Base-by-base conservation (phyloP, 805 yeast genomes). In the Lachancea cidri region DNA sequence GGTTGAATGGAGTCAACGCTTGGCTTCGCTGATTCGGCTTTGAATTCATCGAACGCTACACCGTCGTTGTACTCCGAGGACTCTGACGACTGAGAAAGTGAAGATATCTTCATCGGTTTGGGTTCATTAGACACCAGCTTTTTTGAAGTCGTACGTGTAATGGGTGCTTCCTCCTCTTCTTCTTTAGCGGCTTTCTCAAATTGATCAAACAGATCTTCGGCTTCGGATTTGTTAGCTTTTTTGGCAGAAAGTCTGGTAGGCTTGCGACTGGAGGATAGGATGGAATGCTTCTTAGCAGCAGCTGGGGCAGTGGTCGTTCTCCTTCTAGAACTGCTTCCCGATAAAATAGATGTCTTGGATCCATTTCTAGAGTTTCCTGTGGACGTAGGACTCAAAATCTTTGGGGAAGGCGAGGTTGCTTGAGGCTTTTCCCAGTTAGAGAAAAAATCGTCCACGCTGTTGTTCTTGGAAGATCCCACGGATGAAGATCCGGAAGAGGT, bases 341-440 rank as follows among this genome's bases (percentile, higher is more conserved):
- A 42, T 33, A 60, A 39, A 13, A 54, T 50, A 14, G 58, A 43
- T 15, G 55, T 39, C 37, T 50, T 54, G 24, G 48, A 33, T 33
- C 49, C 39, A 29, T 43, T 38, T 35, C 46, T 41, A 40, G 46
- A 34, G 13, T 34, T 42, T 31, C 52, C 56, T 16, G 54, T 52
- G 41, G 41, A 46, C 14, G 54, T 45, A 33, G 60, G 55, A 13
- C 58, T 48, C 27, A 53, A 32, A 6, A 42, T 43, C 33, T 48
- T 50, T 30, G 53, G 47, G 3, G 56, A 66, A 33, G 51, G 63
- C 41, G 49, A 59, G 43, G 74, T 64, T 18, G 73, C 64, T 33
- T 70, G 65, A n/a, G 95, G 87, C 57, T 86, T 86, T 43, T 86
- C 86, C 93, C 96, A 89, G 58, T 79, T 82, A 40, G 93, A 76